Base-by-base conservation (phyloP, 2,329 filamentous ascomycete species). In the Conoideocrella luteorostrata region DNA sequence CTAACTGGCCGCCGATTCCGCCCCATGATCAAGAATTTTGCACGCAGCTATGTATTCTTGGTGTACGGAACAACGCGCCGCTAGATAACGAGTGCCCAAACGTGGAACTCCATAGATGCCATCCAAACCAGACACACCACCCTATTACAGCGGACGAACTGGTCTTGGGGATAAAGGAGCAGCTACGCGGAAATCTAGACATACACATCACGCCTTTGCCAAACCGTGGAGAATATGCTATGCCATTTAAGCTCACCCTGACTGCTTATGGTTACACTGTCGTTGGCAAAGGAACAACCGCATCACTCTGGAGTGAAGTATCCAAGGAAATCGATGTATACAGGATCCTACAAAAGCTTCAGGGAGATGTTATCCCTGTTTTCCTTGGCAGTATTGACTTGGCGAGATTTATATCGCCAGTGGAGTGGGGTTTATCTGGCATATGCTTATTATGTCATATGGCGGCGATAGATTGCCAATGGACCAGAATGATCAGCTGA, bases 401-500 rank as follows among this genome's bases (percentile, higher is more conserved):
- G 41, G 20, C 34, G 24, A 35, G 21, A 38, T 32, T n/a, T 44
- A 44, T 20, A 39, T 44, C 24, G 11, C 32, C 2, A 17, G 21
- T 18, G 34, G 17, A 17, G 15, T n/a, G 15, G 24, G 41, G 26
- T 22, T 15, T n/a, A 44, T 44, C 5, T 17, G 32, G 6, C 35
- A 44, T 18, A 44, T 44, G 41, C 26, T 44, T 3, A 30, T 44
- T 12, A 44, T 44, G 35, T n/a, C 15, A n/a, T 44, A 20, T n/a
- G 43, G 43, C 13, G 43, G 43, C 28, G 28, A 26, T n/a, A n/a
- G n/a, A n/a, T n/a, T n/a, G n/a, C n/a, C n/a, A n/a, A n/a, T n/a
- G n/a, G n/a, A n/a, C n/a, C n/a, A n/a, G n/a, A n/a, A n/a, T n/a
- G n/a, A n/a, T n/a, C n/a, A n/a, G n/a, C n/a, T n/a, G n/a, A n/a